phyloP scores from a whole-genome alignment of 768 basidiomycete species.

The Flagelloscypha sp. region DNA sequence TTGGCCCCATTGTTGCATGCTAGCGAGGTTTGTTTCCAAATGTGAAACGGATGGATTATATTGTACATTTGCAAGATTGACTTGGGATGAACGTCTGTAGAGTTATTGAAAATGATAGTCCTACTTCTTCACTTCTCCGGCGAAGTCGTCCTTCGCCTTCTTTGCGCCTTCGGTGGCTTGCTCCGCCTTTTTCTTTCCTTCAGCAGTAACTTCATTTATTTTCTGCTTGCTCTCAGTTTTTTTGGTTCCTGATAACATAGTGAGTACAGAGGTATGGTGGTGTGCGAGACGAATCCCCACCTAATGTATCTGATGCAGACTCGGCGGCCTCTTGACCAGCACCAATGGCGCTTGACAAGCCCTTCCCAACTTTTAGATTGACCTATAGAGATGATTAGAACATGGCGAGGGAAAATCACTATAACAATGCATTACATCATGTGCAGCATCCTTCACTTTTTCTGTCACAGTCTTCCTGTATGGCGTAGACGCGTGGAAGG shows the following conservation, averaged over 20 bases:
- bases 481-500: slow-evolving; percentile 27
- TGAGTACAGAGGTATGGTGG: background rate
- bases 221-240: no score
- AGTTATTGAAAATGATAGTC: slow-evolving; percentile 1
- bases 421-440: no score
- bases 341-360: slow-evolving; percentile 39
- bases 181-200: slow-evolving; percentile 28
- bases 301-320: slow-evolving; percentile 32
- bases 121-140: slow-evolving; percentile 23
- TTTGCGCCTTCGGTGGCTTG: slow-evolving; percentile 27
- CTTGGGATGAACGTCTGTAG: slow-evolving; percentile 1
- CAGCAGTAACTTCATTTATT: slow-evolving; percentile 12
- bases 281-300: slow-evolving; percentile 17
- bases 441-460: slow-evolving; percentile 36
- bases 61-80: no score
- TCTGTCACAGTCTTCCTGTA: slow-evolving; percentile 33
- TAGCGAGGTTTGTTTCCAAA: no score
- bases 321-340: slow-evolving; percentile 34
- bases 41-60: no score
- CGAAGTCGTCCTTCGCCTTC: slow-evolving; percentile 26
- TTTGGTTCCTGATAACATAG: background rate
- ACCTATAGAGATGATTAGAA: slow-evolving; percentile 21
- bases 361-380: slow-evolving; percentile 36
- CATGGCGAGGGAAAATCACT: background rate
- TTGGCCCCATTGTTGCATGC: no score